Base-by-base conservation (phyloP, 2,329 filamentous ascomycete species). In the Penicillium sp. region DNA sequence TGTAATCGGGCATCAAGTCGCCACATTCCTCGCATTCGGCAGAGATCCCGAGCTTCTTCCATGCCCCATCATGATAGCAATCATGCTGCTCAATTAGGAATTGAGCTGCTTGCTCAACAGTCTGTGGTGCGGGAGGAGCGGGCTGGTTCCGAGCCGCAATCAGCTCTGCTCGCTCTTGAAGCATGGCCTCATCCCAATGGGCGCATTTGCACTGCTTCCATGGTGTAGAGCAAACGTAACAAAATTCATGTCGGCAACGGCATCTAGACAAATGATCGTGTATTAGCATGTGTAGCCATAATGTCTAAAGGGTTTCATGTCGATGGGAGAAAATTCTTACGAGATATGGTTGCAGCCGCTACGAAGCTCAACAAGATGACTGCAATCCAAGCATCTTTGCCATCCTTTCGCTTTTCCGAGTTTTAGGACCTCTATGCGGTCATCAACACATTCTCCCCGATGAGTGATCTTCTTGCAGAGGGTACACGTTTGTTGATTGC, bases 361-460 rank as follows among this genome's bases (percentile, higher is more conserved):
- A 7, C 51, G 53, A 16, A 75, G 57, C 55, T 74, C 71, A 16
- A 75, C 61, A 15, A 74, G 81, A 39, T 83, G 80, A 61, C 82
- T 84, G 75, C 92, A 96, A 60, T 81, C 86, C 69, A 86, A 87
- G 72, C 91, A 96, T 46, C 85, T 81, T 71, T 90, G 87, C 87
- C 88, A 92, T 25, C 88, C 88, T 51, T 87, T 79, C 27, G 86
- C 79, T 63, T 86, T 84, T 7, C 87, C 87, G 57, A 88, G 79
- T 50, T 84, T 81, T 4, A 91, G 76, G n/a, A 72, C 48, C 16
- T 65, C 65, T 43, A 70, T 60, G n/a, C 64, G 45, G 36, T 70
- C 65, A 2, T 68, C 50, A 2, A 63, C 65, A 47, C 70, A 75
- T 34, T 65, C 57, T 7, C 62, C 52, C 2, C 23, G 33, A 51